A percentile compares a stretch with the other conserved stretches of the same genome.
Conservation (phyloP, 768 basidiomycete genomes). For the Panus rudis region DNA sequence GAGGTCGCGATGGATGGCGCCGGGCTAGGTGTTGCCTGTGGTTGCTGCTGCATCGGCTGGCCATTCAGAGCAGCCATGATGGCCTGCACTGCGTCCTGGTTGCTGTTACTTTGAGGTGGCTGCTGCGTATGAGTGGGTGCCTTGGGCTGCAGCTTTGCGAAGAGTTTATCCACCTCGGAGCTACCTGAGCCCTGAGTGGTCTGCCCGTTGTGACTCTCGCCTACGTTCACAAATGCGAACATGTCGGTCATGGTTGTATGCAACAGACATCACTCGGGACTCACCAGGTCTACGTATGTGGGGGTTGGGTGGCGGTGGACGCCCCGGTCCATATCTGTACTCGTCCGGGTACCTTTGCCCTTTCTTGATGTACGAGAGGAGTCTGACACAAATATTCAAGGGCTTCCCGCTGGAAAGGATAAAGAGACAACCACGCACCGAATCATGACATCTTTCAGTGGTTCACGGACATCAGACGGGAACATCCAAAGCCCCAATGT, state of each 20-base stretch:
- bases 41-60: conserved; percentile 18
- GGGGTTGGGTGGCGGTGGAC: conserved; percentile 54
- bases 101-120: conserved; percentile 11
- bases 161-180: conserved; percentile 38
- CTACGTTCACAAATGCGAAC: too few relatives aligned
- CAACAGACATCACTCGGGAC: neutral
- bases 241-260: too few relatives aligned
- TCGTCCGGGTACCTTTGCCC: conserved; percentile 67
- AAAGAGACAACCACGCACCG: conserved; percentile 35
- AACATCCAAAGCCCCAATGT: conserved; percentile 76
- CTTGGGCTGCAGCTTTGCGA: conserved; percentile 30
- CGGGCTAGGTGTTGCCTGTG: neutral
- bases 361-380: conserved; percentile 61
- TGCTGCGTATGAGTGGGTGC: conserved; percentile 4
- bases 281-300: conserved; percentile 18
- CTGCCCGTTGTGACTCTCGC: conserved; percentile 9
- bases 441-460: conserved; percentile 63
- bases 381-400: conserved; percentile 26
- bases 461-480: conserved; percentile 60
- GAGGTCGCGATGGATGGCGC: conserved; percentile 19
- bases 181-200: conserved; percentile 3
- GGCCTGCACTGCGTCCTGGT: conserved; percentile 3
- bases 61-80: conserved; percentile 8
- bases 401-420: neutral
- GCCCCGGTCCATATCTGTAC: conserved; percentile 60